These are phyloP conservation scores for Rhodotorula toruloides DNA, from an alignment of 768 basidiomycete species.

Conservation along the genomic window DNA sequence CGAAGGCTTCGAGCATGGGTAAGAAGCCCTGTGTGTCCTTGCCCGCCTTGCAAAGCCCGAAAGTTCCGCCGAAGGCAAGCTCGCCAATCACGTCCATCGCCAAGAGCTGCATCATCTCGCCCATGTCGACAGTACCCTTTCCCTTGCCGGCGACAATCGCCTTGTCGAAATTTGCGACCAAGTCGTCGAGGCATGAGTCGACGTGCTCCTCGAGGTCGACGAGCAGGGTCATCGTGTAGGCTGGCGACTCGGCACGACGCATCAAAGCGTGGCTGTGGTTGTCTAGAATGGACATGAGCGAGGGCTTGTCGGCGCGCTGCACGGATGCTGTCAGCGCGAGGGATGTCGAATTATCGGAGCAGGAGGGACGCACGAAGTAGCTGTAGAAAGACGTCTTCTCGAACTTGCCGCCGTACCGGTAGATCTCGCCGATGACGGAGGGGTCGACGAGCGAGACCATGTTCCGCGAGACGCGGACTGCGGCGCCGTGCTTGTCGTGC, in stretches of 20 bases:
- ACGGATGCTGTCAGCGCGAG: neutral
- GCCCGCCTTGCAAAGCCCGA: neutral
- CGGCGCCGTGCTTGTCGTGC: neutral
- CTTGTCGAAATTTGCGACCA: neutral
- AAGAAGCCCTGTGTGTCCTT: neutral
- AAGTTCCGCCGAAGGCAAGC: neutral
- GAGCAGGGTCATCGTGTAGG: neutral
- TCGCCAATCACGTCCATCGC: neutral
- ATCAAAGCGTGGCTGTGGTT: neutral
- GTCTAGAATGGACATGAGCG: neutral
- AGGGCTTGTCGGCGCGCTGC: neutral
- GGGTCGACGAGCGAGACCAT: neutral
- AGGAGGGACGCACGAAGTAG: neutral
- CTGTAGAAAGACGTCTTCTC: neutral
- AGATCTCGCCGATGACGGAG: neutral
- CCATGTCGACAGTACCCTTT: neutral
- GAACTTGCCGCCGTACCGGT: neutral
- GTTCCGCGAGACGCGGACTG: neutral
- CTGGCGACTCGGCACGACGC: neutral
- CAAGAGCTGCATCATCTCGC: neutral
- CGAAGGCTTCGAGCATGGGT: neutral
- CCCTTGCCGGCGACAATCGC: neutral
- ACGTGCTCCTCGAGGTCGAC: neutral
- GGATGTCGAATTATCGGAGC: neutral
- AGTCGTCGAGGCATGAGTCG: conserved; percentile 2